Evolutionary conservation across 179 eudicot species (phyloP), one percentile per base, ranked within the genome.

Genomic region (Vitellaria paradoxa): DNA sequence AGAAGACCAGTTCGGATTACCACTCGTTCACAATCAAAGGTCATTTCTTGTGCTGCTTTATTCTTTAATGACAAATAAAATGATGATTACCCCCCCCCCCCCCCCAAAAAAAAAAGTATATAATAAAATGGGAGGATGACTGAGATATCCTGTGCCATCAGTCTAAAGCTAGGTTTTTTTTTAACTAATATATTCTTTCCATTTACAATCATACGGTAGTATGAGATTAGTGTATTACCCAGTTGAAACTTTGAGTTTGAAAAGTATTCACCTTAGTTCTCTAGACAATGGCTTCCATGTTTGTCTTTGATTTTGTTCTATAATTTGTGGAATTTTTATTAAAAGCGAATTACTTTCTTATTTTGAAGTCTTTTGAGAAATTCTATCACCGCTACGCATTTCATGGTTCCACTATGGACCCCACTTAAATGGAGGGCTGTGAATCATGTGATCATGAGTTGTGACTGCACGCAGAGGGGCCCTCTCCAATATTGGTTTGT

Each of bases 21-120:
- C 65, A 53, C 73, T 12, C 47, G 14, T 53, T 24, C 72, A 23
- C 81, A 68, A 67, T 77, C 80, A 40, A 65, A 76, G 84, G 87
- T 86, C n/a, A 14, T 59, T 57, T 70, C 77, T 66, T n/a, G 18
- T 65, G 14, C 17, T 77, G 61, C 55, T 40, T 70, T 62, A 6
- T 18, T 7, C 47, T 15, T 52, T 55, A 30, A 30, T 30, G 37
- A 30, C 37, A 30, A 30, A 30, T 30, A 30, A 30, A 30, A 30
- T 30, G 37, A 30, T 30, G 37, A 30, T 30, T 30, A 30, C 2
- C 2, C 2, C 2, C 2, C 2, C 2, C 2, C 1, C 2, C 2
- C 2, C 2, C 2, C 2, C 2, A 30, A 30, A 30, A 30, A 30
- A 30, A 0, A 30, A 30, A 30, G 37, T 30, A 30, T 30, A 30